Percentiles rank a stretch among this genome's conserved stretches.
These are phyloP conservation scores for Ephemerocybe angulata DNA, from an alignment of 768 basidiomycete species.

Conservation along the genomic window DNA sequence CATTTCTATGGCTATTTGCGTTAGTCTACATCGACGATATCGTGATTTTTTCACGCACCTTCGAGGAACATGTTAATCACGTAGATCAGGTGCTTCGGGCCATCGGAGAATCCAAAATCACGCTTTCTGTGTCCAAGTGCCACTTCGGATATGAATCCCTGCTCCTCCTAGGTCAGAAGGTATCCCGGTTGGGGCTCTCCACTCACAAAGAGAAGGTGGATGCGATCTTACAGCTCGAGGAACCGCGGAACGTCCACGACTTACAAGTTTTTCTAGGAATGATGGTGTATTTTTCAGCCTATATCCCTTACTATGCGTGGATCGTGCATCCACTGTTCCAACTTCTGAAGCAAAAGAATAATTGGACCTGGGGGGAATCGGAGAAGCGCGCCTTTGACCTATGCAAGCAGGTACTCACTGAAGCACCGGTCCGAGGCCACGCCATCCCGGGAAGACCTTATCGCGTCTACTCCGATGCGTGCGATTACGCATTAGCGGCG, in stretches of 20 bases:
- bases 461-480: constrained; percentile 33
- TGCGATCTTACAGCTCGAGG: constrained; percentile 27
- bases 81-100: constrained; percentile 26
- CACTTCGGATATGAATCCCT: constrained; percentile 31
- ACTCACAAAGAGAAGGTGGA: no score
- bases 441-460: constrained; percentile 27
- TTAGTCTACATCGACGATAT: constrained; percentile 44
- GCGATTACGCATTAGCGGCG: constrained; percentile 23
- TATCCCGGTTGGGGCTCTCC: no score
- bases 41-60: constrained; percentile 26
- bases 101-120: constrained; percentile 25
- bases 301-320: no score
- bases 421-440: constrained; percentile 31
- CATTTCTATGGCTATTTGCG: constrained; percentile 36
- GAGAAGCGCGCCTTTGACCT: constrained; percentile 26
- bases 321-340: constrained; percentile 29
- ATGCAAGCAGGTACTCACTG: constrained; percentile 25
- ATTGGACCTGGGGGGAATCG: constrained; percentile 20
- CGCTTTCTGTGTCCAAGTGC: constrained; percentile 32
- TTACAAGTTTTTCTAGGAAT: no score
- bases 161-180: no score
- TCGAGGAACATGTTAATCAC: constrained; percentile 28
- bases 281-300: no score
- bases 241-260: constrained; percentile 25
- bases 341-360: constrained; percentile 25